Evolutionary conservation across 306 rosid genomes (phyloP).

Genomic region (Prunus davidiana): DNA sequence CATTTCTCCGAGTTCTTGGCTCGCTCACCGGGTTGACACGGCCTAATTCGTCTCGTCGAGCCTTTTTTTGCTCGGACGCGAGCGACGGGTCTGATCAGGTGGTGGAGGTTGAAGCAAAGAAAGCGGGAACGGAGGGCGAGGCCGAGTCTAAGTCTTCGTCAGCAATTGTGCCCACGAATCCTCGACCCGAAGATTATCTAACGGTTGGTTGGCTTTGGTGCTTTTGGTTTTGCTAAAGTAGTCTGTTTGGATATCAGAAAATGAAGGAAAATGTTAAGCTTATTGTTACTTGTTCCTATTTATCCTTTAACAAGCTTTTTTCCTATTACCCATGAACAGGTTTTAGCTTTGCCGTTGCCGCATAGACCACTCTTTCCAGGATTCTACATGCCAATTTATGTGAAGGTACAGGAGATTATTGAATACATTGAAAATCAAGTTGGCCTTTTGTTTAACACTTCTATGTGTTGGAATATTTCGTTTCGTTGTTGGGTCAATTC

Average conservation of each 20-base stretch:
- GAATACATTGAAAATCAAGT: slow-evolving; percentile 9
- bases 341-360: slow-evolving; percentile 91
- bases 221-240: background rate
- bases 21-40: slow-evolving; percentile 41
- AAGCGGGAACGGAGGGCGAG: slow-evolving; percentile 47
- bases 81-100: slow-evolving; percentile 56
- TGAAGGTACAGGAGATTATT: slow-evolving; percentile 63
- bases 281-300: background rate
- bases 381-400: slow-evolving; percentile 96
- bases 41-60: slow-evolving; percentile 37
- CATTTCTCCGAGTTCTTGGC: slow-evolving; percentile 45
- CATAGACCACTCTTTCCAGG: slow-evolving; percentile 98
- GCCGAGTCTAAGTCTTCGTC: slow-evolving; percentile 50
- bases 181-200: slow-evolving; percentile 91
- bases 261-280: background rate
- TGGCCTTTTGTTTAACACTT: background rate
- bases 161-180: slow-evolving; percentile 80
- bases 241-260: background rate
- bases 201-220: slow-evolving; percentile 51
- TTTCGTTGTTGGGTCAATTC: slow-evolving; percentile 5
- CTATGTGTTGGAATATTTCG: background rate
- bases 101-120: slow-evolving; percentile 52
- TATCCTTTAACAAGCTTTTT: background rate
- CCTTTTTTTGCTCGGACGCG: slow-evolving; percentile 78
- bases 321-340: slow-evolving; percentile 45